Conservation (phyloP, 768 basidiomycete species). For the Boletus rubroflammeus region DNA sequence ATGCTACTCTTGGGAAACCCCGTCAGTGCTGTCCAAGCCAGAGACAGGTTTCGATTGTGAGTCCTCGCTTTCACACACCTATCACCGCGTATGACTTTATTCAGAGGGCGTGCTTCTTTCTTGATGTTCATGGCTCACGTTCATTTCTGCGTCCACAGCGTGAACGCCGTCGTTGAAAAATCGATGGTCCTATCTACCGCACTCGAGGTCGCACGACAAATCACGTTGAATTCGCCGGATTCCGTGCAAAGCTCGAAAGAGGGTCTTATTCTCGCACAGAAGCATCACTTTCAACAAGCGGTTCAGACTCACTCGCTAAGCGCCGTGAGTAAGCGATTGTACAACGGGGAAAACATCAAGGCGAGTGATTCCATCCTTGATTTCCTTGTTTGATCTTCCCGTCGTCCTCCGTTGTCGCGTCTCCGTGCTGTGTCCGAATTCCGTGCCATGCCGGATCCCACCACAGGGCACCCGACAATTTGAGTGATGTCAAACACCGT, state of each 20-base stretch:
- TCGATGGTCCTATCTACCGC: slow-evolving; percentile 55
- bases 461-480: background rate
- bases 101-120: slow-evolving; percentile 3
- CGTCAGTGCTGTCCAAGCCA: slow-evolving; percentile 65
- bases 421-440: background rate
- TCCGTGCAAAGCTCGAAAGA: slow-evolving; percentile 73
- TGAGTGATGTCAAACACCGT: slow-evolving; percentile 1
- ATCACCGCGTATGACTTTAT: slow-evolving; percentile 10
- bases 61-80: slow-evolving; percentile 29
- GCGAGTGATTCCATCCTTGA: slow-evolving; percentile 32
- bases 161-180: slow-evolving; percentile 65
- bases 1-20: slow-evolving; percentile 69
- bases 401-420: background rate
- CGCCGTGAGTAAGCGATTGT: slow-evolving; percentile 49
- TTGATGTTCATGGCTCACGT: slow-evolving; percentile 14
- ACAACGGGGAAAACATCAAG: slow-evolving; percentile 66
- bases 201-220: slow-evolving; percentile 54
- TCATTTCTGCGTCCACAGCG: slow-evolving; percentile 37
- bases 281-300: slow-evolving; percentile 49
- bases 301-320: slow-evolving; percentile 45
- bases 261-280: slow-evolving; percentile 56
- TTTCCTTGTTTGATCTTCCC: background rate
- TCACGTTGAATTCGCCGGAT: slow-evolving; percentile 70
- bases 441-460: background rate
- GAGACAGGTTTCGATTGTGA: slow-evolving; percentile 72